A percentile compares a stretch with the other conserved stretches of the same genome.
Conservation (phyloP, 768 basidiomycete species). For the Lentinula guzmanii region DNA sequence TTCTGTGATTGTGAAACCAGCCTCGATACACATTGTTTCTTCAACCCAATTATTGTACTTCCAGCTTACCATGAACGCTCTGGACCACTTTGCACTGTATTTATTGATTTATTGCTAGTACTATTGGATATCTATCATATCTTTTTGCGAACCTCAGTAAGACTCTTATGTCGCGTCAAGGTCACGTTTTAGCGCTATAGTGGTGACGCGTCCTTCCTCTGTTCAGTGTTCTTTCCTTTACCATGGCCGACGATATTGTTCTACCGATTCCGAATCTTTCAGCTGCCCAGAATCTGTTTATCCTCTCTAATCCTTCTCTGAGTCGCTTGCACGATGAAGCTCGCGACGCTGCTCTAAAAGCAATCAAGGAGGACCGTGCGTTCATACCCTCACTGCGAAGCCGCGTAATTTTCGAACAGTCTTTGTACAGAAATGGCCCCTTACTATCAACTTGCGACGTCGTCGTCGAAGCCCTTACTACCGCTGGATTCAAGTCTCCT, state of each 20-base stretch:
- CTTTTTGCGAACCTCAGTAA: neutral
- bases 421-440: slow-evolving; percentile 76
- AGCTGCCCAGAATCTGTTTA: slow-evolving; percentile 76
- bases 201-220: slow-evolving; percentile 12
- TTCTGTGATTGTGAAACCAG: slow-evolving; percentile 36
- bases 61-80: neutral
- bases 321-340: slow-evolving; percentile 64
- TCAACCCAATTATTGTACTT: neutral
- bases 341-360: slow-evolving; percentile 56
- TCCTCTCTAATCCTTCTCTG: slow-evolving; percentile 58
- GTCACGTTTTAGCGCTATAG: neutral
- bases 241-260: slow-evolving; percentile 81
- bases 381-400: slow-evolving; percentile 12
- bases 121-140: neutral
- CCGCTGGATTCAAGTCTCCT: slow-evolving; percentile 49
- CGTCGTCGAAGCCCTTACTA: slow-evolving; percentile 38
- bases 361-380: slow-evolving; percentile 77
- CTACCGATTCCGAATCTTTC: slow-evolving; percentile 83
- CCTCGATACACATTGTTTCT: neutral
- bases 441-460: slow-evolving; percentile 60
- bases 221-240: neutral
- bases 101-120: slow-evolving; percentile 1
- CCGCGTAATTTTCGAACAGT: neutral
- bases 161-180: neutral
- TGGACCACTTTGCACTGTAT: neutral